These are phyloP conservation scores for Colletotrichum graminicola DNA, from an alignment of 2,329 filamentous ascomycete species.

Conservation along the genomic window DNA sequence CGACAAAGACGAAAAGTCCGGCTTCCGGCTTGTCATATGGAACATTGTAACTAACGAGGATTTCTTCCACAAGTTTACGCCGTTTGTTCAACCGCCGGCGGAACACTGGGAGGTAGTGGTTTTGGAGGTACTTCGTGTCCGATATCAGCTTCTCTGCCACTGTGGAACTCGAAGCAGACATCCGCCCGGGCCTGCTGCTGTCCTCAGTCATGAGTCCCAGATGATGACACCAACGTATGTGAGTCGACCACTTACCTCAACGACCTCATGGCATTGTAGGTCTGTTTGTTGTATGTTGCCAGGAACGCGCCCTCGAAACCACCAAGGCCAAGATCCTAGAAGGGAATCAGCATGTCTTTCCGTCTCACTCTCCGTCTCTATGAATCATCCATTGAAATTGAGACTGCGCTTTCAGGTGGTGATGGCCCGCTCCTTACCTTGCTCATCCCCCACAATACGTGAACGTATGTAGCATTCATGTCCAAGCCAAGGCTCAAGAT, in stretches of 20 bases:
- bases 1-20: constrained; percentile 30
- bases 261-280: constrained; percentile 13
- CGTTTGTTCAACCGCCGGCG: constrained; percentile 24
- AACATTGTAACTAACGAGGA: constrained; percentile 9
- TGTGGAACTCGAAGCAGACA: constrained; percentile 12
- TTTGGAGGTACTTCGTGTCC: constrained; percentile 27
- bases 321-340: constrained; percentile 25
- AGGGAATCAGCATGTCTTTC: not conserved
- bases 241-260: constrained; percentile 1
- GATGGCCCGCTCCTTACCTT: not conserved
- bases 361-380: not conserved
- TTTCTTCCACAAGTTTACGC: constrained; percentile 4
- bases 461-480: constrained; percentile 18
- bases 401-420: not conserved
- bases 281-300: constrained; percentile 23
- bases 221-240: not conserved
- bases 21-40: constrained; percentile 24
- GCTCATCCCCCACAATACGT: constrained; percentile 30
- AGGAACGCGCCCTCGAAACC: constrained; percentile 9
- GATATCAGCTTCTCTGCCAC: constrained; percentile 16
- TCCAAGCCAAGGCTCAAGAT: constrained; percentile 29
- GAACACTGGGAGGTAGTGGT: constrained; percentile 8
- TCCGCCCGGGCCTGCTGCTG: constrained; percentile 5
- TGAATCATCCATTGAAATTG: not conserved
- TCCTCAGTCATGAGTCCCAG: not conserved